Base-by-base conservation (phyloP, 2,329 filamentous ascomycete genomes). In the Clonostachys rhizophaga region DNA sequence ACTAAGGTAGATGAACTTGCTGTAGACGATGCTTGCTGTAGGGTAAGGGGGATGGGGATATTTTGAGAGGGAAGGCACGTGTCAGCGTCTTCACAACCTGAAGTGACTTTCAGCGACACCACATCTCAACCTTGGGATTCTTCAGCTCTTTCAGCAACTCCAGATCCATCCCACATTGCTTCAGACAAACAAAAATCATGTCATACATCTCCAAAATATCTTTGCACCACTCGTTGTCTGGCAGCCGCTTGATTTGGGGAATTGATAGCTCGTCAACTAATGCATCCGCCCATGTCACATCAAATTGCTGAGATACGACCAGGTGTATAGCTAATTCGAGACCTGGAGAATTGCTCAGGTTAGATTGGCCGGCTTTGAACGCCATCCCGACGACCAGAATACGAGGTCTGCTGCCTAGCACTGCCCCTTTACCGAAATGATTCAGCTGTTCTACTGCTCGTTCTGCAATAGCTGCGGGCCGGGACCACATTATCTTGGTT, bases 301-400 rank as follows among this genome's bases (percentile, higher is more conserved):
- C 57, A 12, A 69, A 65, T 46, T 66, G 60, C 42, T 63, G 52
- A 2, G 64, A 64, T 35, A 65, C 42, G 2, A 63, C 53, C 3
- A 72, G 58, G 39, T 55, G 65, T 47, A 63, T 66, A 33, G 68
- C 64, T 6, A 75, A 55, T 44, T 68, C 68, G 3, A 74, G 57
- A 2, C 72, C 71, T 0, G 74, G 74, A 0, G 74, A 76, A 52
- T 75, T 72, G 48, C 65, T 68, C 4, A 77, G 56, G 42, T 70
- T 66, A 0, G 69, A 66, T 52, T 78, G 74, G 4, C 74, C 74
- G 6, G 62, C 56, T 55, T 78, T 78, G 62, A 78, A 78, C 5
- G 73, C 74, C 37, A 76, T 62, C 1, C 74, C 75, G 1, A 70
- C 70, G 5, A 76, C 68, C 1, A 76, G 59, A 2, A 75, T 61